Percentiles rank a stretch among this genome's conserved stretches.
Evolutionary conservation across 768 basidiomycete species (phyloP).

Genomic region (Boletus barrowsii): DNA sequence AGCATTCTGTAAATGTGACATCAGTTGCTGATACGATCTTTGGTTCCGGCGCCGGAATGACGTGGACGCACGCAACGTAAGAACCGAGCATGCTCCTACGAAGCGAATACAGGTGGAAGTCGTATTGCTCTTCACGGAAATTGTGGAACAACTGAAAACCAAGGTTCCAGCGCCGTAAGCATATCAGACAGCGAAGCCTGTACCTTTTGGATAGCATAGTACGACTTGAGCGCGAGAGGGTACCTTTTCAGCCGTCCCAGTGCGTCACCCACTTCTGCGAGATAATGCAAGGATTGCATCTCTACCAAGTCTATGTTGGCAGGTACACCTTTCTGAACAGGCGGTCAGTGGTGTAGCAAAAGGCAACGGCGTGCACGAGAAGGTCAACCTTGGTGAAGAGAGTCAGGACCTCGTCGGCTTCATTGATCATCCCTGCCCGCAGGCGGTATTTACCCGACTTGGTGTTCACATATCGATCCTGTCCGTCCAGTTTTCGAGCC

Average conservation of each 20-base stretch:
- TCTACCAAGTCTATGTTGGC: constrained; percentile 85
- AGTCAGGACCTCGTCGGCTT: constrained; percentile 71
- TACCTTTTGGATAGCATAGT: constrained; percentile 72
- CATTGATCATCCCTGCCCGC: constrained; percentile 74
- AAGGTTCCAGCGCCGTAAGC: constrained; percentile 6
- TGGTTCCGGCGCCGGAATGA: not conserved
- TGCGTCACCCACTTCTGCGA: constrained; percentile 77
- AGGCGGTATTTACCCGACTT: constrained; percentile 91
- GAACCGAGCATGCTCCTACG: constrained; percentile 85
- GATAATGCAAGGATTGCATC: constrained; percentile 91
- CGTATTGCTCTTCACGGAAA: constrained; percentile 93
- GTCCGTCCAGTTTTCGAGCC: constrained; percentile 82
- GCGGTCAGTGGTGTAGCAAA: constrained; percentile 6
- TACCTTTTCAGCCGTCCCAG: constrained; percentile 62
- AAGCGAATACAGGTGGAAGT: constrained; percentile 94
- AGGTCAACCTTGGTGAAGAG: constrained; percentile 84
- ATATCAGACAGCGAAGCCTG: constrained; percentile 12
- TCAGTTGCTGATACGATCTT: not conserved
- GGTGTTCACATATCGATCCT: constrained; percentile 93
- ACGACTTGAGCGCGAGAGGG: constrained; percentile 83
- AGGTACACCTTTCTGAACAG: constrained; percentile 78
- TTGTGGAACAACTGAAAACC: constrained; percentile 70
- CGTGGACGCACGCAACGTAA: constrained; percentile 69
- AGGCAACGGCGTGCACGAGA: not conserved
- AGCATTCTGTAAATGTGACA: constrained; percentile 52